Base-by-base conservation (phyloP, 1,284 basidiomycete genomes). In the Papiliotrema laurentii region DNA sequence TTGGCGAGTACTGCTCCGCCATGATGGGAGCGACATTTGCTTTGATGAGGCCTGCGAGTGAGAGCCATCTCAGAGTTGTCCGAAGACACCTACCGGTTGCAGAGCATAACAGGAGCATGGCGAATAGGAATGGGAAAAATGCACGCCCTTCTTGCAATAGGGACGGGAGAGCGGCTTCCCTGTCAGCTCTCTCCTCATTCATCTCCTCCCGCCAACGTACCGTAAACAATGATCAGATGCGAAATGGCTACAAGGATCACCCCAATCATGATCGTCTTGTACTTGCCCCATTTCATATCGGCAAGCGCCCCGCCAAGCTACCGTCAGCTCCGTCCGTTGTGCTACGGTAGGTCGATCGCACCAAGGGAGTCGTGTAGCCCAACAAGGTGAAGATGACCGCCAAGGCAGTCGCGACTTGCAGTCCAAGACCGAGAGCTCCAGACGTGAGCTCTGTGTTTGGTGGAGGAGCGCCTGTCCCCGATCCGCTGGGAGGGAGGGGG, bases 271-370 rank as follows among this genome's bases (percentile, higher is more conserved):
- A 86, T 78, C 1, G 86, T 86, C 69, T 84, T 85, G 78, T 80
- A 87, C 16, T 85, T 80, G 31, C 85, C 86, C 77, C 79, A 82
- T 46, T 80, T 77, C 6, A 83, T 80, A 63, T 87, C 85, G n/a
- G 86, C 84, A 6, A 43, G 28, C 9, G 41, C 41, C 13, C 41
- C 41, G 5, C 41, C 41, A 21, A 43, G 28, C 41, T 43, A 27
- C 7, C 10, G 10, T 41, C 39, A 41, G 19, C 26, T n/a, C n/a
- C n/a, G n/a, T 11, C 10, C 25, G 10, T 7, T 16, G 6, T 21
- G 7, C 6, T 9, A 14, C 28, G n/a, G 26, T 10, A 7, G 31
- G 41, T 5, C 41, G 25, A n/a, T 4, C 26, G 41, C 42, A 62
- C 58, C 25, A 63, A 38, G 4, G 60, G 60, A 5, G 49, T 54